Evolutionary conservation across 2,329 filamentous ascomycete genomes (phyloP).

Genomic region (Aureobasidium sp.): DNA sequence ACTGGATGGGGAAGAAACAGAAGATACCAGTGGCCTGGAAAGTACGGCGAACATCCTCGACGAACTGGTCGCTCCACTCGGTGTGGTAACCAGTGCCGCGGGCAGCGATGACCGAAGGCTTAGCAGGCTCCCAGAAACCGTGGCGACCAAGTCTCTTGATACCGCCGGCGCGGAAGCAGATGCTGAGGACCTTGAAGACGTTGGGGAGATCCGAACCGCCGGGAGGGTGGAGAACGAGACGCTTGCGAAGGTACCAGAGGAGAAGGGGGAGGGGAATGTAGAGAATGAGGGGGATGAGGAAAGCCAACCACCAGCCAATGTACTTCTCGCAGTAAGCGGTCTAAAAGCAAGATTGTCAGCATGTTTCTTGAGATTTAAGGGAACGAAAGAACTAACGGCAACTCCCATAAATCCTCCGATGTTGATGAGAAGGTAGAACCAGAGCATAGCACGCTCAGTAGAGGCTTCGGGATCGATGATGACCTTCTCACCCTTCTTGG

Average conservation of each 20-base stretch:
- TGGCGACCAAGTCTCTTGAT: conserved; percentile 16
- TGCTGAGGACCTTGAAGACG: conserved; percentile 17
- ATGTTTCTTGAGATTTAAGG: too few relatives aligned
- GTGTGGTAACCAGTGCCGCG: conserved; percentile 15
- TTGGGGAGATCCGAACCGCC: conserved; percentile 19
- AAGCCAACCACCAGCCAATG: conserved; percentile 55
- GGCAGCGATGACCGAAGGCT: conserved; percentile 20
- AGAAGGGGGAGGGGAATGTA: conserved; percentile 42
- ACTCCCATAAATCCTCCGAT: conserved; percentile 60
- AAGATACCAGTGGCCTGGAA: conserved; percentile 61
- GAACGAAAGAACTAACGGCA: conserved; percentile 29
- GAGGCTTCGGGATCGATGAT: conserved; percentile 39
- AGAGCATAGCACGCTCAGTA: conserved; percentile 41
- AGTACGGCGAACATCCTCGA: conserved; percentile 60
- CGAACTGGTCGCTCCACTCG: conserved; percentile 58
- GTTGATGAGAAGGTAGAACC: conserved; percentile 66
- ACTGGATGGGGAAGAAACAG: conserved; percentile 38
- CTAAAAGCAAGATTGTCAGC: too few relatives aligned
- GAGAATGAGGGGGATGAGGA: conserved; percentile 50
- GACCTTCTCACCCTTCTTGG: conserved; percentile 34
- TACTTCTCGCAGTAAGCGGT: conserved; percentile 60
- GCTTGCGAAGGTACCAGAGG: conserved; percentile 19
- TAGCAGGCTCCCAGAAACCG: conserved; percentile 20
- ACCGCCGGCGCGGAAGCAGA: conserved; percentile 14
- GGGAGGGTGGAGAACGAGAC: conserved; percentile 19